Base-by-base conservation (phyloP, 176 grass and related monocot genomes). In the Luzula sylvatica region DNA sequence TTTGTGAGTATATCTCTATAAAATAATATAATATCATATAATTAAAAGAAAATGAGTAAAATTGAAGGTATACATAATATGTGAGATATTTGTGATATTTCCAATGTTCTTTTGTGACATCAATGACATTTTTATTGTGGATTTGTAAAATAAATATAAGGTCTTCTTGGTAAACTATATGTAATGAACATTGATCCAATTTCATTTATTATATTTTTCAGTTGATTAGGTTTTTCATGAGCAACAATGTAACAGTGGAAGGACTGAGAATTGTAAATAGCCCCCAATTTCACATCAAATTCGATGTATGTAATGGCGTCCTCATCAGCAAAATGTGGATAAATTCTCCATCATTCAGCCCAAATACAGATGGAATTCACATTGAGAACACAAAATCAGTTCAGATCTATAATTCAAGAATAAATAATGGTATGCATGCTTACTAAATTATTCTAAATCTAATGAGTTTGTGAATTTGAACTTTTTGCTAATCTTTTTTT, bases 311-410 rank as follows among this genome's bases (percentile, higher is more conserved):
- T 55, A 46, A 56, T 2, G 45, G 69, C 9, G 87, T 93, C 22
- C 55, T 23, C 39, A 80, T 93, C 51, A 75, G 74, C 58, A 61
- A 54, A 11, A 53, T 94, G 42, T 42, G 13, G 27, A 62, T 94
- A 52, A 78, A 67, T 48, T 82, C 81, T 12, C 87, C 77, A 19
- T 43, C 77, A 14, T 71, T 52, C 16, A 94, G 87, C 61, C 87
- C 81, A 38, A 94, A 94, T 70, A 94, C 87, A 20, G 87, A 94
- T 58, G 81, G 87, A 46, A 69, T 94, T 59, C 87, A 93, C 66
- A 67, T 93, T 20, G 81, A 93, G 77, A 93, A 82, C 65, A 93
- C 81, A 3, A 82, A 50, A 38, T 53, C 51, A 9, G 81, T 86
- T 14, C 12, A 50, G 35, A 94, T 94, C 40, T 24, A 58, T 30